Base-by-base conservation (phyloP, 805 yeast genomes). In the Candida cerambycidarum region DNA sequence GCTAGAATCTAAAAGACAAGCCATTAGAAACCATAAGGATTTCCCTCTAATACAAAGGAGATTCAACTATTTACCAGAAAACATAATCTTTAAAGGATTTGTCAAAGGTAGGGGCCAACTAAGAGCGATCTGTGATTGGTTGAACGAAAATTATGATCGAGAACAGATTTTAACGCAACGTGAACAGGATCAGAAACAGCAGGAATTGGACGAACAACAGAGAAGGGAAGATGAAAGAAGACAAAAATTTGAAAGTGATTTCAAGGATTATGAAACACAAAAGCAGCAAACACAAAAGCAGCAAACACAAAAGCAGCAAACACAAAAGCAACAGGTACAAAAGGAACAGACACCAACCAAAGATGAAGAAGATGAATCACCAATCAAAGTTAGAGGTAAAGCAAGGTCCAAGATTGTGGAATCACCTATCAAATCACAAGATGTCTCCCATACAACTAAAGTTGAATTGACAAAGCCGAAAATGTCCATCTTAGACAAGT, bases 91-190 rank as follows among this genome's bases (percentile, higher is more conserved):
- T 51, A 63, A 63, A 42, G 74, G 69, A 3, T 67, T 70, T 52
- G 69, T 67, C 17, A 67, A 65, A 44, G 73, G 72, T 4, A 67
- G 61, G 50, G 75, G 75, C 5, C 66, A 69, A 35, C 57, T 70
- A 19, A 58, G 73, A 30, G 71, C 66, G 16, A 60, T 69, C 38
- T 62, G 66, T 21, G 63, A 56, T 42, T 66, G 68, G 67, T 56
- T 71, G 25, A 58, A 60, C 4, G 69, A 65, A n/a, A 67, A 63
- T 44, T 63, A 51, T 44, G 55, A 57, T 39, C 57, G 56, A 39
- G 54, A 45, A 9, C 64, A 55, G 5, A 54, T 57, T n/a, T 41
- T 61, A 35, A 54, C 52, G 10, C 47, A 32, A 29, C 29, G 40
- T 19, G 38, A 52, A 5, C 51, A 53, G 12, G 51, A 47, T 18